Conservation (phyloP, 2,329 filamentous ascomycete species). For the Phaeosphaeria sp. region DNA sequence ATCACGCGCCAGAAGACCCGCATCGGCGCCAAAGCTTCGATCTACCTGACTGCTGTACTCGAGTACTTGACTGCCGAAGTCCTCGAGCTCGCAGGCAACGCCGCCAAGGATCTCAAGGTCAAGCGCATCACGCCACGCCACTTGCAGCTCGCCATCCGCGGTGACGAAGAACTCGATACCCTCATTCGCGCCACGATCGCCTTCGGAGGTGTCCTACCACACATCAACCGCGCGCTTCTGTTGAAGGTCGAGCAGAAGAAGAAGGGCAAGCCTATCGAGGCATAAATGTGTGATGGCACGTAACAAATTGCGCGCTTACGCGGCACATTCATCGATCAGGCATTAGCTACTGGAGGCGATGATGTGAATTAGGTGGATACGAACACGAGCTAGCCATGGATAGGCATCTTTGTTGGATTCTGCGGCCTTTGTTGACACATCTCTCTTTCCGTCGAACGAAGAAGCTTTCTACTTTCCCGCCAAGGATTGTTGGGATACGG, state of each 20-base stretch:
- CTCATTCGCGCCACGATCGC: slow-evolving; percentile 97
- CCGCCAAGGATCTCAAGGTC: slow-evolving; percentile 98
- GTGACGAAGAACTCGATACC: slow-evolving; percentile 97
- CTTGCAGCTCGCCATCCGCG: slow-evolving; percentile 95
- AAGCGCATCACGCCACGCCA: slow-evolving; percentile 99
- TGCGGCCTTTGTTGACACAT: slow-evolving; percentile 19
- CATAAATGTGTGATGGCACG: slow-evolving; percentile 19
- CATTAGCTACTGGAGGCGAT: slow-evolving; percentile 4
- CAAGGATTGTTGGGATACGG: slow-evolving; percentile 23
- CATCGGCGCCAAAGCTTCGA: slow-evolving; percentile 96
- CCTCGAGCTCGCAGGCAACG: slow-evolving; percentile 96
- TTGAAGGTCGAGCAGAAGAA: slow-evolving; percentile 98
- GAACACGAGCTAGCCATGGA: slow-evolving; percentile 10
- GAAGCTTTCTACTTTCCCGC: slow-evolving; percentile 12
- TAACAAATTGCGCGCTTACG: slow-evolving; percentile 1
- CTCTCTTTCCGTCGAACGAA: slow-evolving; percentile 13
- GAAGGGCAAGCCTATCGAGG: slow-evolving; percentile 73
- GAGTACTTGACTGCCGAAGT: slow-evolving; percentile 99
- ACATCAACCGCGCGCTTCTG: slow-evolving; percentile 96
- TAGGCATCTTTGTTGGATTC: slow-evolving; percentile 23
- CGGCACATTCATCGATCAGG: slow-evolving; percentile 1
- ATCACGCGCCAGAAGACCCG: slow-evolving; percentile 99
- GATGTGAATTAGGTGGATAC: slow-evolving; percentile 2
- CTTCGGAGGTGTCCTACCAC: slow-evolving; percentile 95
- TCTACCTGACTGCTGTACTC: slow-evolving; percentile 97